Evolutionary conservation across 2,329 filamentous ascomycete species (phyloP), one percentile per base, ranked within the genome.

Genomic region (Calonectria crousiana): DNA sequence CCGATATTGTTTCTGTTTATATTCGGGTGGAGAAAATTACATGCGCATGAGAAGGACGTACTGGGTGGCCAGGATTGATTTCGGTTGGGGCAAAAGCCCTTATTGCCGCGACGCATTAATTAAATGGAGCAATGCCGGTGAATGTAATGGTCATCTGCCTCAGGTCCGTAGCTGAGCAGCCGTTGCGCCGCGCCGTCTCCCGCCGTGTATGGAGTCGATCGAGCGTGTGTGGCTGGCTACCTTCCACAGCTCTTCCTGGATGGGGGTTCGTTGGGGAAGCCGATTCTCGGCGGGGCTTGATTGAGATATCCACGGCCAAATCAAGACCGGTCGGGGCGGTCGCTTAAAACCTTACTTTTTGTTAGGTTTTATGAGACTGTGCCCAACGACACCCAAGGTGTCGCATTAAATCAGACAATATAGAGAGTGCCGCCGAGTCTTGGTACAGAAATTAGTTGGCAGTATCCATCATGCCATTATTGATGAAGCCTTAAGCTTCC

Each of bases 391-490:
- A 62, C 56, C 18, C 38, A 62, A 18, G 52, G 28, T 11, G 60
- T 60, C 62, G 60, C 41, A 67, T 52, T 62, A 53, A 67, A 28
- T 36, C 60, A 34, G 70, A 49, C 44, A 69, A 69, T 49, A 52
- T 41, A 18, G 23, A 53, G 34, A 52, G n/a, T 71, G 64, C 53
- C 52, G 53, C 64, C 52, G 70, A 68, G 32, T 72, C 53, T 68
- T 36, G 18, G 28, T n/a, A 38, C 30, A 65, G 60, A 71, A 26
- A 53, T 70, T 70, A 64, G 51, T 18, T 36, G 38, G 28, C n/a
- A 47, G 47, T 36, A 71, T 38, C 28, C 23, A 65, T 36, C 58
- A 71, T 65, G 60, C 32, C 47, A 71, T 65, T 20, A 53, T 53
- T 23, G 36, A 56, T 56, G 36, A 56, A 65, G 58, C 47, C 47